phyloP scores from a whole-genome alignment of 768 basidiomycete species.

The Termitomyces sp. region DNA sequence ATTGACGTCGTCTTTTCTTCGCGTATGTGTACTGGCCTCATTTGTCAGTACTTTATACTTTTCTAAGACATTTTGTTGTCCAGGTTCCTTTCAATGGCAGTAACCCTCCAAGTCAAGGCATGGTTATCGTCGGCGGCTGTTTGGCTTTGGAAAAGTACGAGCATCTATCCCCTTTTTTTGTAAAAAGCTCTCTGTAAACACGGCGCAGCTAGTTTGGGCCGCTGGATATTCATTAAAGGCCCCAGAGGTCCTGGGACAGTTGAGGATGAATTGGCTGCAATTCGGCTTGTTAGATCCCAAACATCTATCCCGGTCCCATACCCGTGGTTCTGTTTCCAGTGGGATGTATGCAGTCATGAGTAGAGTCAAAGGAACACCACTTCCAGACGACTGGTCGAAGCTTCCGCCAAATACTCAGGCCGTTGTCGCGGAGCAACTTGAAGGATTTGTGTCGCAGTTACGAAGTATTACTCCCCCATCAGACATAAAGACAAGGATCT shows the following conservation, averaged over 20 bases:
- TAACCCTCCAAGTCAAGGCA: no score
- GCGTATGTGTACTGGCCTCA: no score
- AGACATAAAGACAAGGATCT: not conserved
- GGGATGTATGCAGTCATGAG: not conserved
- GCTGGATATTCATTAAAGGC: not conserved
- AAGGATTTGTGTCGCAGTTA: not conserved
- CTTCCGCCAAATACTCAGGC: not conserved
- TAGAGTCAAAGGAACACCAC: not conserved
- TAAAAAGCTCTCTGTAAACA: not conserved
- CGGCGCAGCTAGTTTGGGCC: not conserved
- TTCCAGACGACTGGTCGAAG: not conserved
- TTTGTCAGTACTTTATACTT: no score
- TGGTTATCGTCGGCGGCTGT: not conserved
- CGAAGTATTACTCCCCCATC: not conserved
- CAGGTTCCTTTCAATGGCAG: no score
- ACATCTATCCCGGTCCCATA: slow-evolving; percentile 13
- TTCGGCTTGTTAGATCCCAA: slow-evolving; percentile 10
- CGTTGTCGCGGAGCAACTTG: not conserved
- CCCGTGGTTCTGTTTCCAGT: slow-evolving; percentile 5
- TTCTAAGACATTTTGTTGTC: no score
- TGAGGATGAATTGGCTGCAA: slow-evolving; percentile 7
- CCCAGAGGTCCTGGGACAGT: not conserved
- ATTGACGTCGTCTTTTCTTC: no score
- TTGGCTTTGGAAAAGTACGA: not conserved
- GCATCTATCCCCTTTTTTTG: not conserved